Evolutionary conservation across 805 yeast genomes (phyloP), one percentile per base, ranked within the genome.

Genomic region (Metschnikowia anglica): DNA sequence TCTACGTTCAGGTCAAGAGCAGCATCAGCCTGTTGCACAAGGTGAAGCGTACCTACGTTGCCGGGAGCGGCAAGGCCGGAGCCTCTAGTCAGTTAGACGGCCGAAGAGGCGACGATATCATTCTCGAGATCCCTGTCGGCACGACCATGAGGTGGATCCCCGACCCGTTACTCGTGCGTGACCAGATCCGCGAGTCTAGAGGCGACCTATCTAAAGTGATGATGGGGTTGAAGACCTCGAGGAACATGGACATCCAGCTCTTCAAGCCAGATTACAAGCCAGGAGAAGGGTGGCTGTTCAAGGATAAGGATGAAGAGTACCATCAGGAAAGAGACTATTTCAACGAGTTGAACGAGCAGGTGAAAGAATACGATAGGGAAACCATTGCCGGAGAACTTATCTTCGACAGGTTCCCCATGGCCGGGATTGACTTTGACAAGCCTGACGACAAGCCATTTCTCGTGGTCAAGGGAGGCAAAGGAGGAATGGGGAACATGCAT

Each of bases 401-500:
- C 5, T 68, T 65, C 32, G 98, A 91, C 61, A 69, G 75, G 36
- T 83, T 90, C 54, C 98, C 98, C 0, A 45, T 85, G 3, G 70
- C 73, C n/a, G 98, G 98, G 0, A 58, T 88, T 19, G 99, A 93
- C 62, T 65, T 88, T 34, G 65, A 73, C 44, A 62, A 71, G 48
- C 79, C 82, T 13, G 72, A 88, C 0, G 74, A 74, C 2, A 76
- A 74, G 34, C 97, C 98, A 1, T 61, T 83, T 3, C 65, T 86
- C 39, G 54, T 93, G 15, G 56, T 90, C 34, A 77, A 76, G 53
- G 99, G 99, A 32, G 99, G 99, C 8, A 72, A 74, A 49, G 98
- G 98, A 16, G 99, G 99, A 0, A 73, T 91, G 69, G 99, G 99
- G 1, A 93, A 93, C 62, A 88, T 88, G 93, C 96, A 91, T 61